Percentiles rank a stretch among this genome's conserved stretches.
Conservation (phyloP, 2,329 filamentous ascomycete species). For the Hymenoscyphus salicellus region DNA sequence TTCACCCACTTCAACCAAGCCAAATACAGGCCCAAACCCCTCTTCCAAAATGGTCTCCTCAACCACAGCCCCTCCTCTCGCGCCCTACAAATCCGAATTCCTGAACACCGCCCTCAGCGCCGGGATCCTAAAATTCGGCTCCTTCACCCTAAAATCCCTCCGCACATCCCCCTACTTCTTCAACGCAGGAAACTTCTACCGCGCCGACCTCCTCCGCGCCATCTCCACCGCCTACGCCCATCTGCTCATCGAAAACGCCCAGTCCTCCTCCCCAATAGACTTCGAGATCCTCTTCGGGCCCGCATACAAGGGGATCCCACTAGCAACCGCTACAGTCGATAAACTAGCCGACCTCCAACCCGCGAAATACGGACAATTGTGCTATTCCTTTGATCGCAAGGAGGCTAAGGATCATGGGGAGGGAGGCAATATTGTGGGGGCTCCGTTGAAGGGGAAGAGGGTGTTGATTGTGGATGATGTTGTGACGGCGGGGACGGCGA, state of each 20-base stretch:
- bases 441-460: conserved; percentile 76
- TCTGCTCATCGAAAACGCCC: conserved; percentile 51
- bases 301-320: conserved; percentile 94
- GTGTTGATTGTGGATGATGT: conserved; percentile 95
- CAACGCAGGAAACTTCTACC: conserved; percentile 90
- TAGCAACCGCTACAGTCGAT: conserved; percentile 74
- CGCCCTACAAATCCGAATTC: conserved; percentile 69
- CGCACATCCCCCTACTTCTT: conserved; percentile 95
- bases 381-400: conserved; percentile 92
- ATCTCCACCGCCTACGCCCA: conserved; percentile 79
- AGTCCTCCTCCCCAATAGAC: conserved; percentile 42
- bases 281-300: conserved; percentile 91
- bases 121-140: conserved; percentile 75
- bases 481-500: conserved; percentile 90
- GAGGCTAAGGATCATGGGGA: conserved; percentile 96
- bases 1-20: too few species aligned
- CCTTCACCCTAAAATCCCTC: conserved; percentile 87
- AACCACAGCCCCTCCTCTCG: conserved; percentile 37
- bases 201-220: conserved; percentile 70
- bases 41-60: not conserved
- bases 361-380: conserved; percentile 63
- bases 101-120: conserved; percentile 65
- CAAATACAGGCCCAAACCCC: not conserved
- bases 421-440: conserved; percentile 88
- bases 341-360: conserved; percentile 70